These are phyloP conservation scores for Podospora australis DNA, from an alignment of 495 filamentous ascomycete species.

Conservation along the genomic window DNA sequence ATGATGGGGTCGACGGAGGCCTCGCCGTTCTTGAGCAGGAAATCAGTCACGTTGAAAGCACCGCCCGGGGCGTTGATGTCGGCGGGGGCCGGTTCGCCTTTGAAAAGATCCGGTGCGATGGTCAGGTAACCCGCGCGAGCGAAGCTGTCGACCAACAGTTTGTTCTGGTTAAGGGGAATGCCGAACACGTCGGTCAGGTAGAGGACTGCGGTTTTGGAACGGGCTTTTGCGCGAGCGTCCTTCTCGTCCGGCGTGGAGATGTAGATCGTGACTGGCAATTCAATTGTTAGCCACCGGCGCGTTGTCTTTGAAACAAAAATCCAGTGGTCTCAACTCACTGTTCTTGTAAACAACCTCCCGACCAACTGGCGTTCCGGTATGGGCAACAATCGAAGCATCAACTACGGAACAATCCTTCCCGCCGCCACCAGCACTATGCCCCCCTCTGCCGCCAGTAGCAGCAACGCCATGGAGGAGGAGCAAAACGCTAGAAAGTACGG, in stretches of 20 bases:
- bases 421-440: not conserved
- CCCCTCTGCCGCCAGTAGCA: not conserved
- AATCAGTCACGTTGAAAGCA: constrained; percentile 45
- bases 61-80: constrained; percentile 44
- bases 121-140: constrained; percentile 71
- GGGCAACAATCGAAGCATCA: constrained; percentile 23
- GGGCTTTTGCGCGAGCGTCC: constrained; percentile 24
- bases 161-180: constrained; percentile 53
- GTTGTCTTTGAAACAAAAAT: not conserved
- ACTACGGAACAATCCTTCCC: constrained; percentile 1
- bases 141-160: constrained; percentile 70
- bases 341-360: constrained; percentile 23
- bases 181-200: constrained; percentile 59
- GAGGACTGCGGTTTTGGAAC: constrained; percentile 40
- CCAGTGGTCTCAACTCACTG: constrained; percentile 24
- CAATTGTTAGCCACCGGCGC: constrained; percentile 1
- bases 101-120: constrained; percentile 68
- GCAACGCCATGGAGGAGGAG: constrained; percentile 8
- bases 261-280: constrained; percentile 33
- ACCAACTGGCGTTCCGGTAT: constrained; percentile 28
- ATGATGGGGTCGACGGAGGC: constrained; percentile 58
- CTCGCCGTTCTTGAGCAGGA: constrained; percentile 49
- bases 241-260: constrained; percentile 29
- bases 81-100: constrained; percentile 46
- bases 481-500: constrained; percentile 1